Base-by-base conservation (phyloP, 1,139 yeast species). In the Taphrina betulina region DNA sequence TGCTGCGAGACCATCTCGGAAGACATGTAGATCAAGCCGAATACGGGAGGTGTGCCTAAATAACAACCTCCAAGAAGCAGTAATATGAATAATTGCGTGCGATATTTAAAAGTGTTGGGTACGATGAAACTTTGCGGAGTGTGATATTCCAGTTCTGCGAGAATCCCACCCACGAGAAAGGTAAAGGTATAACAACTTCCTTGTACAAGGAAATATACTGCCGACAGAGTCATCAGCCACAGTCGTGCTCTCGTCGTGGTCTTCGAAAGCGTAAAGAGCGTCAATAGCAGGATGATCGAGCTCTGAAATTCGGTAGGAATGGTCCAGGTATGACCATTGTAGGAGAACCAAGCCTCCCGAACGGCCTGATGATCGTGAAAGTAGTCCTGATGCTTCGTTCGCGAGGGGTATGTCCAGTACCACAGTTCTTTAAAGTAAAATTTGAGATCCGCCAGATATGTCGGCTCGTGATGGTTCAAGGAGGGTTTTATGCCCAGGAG, bases 311-410 rank as follows among this genome's bases (percentile, higher is more conserved):
- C 54, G 24, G 40, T 28, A 3, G 45, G 54, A 12, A 50, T 50
- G 12, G 54, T 38, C 54, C 54, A 50, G 2, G 54, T 22, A 24
- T 50, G 54, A 8, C 44, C 46, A 17, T 50, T 50, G 41, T 50
- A 50, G 14, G 40, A 36, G 23, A 40, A 34, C 54, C 54, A 50
- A 3, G 54, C 54, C 12, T 42, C 22, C 17, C 23, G 36, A 16
- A 33, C 31, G 5, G 20, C 14, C 14, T 19, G 20, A 26, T 38
- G 44, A 35, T 50, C 44, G 31, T 38, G 29, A 26, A 50, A 50
- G 17, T 43, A 43, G 5, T 29, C 48, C 22, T 20, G 29, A 28
- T 43, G 7, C 20, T 43, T 43, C 37, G 24, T 31, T 10, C 48
- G 48, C 16, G 31, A 43, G 38, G 31, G 17, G 20, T 43, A 43